A percentile compares a stretch with the other conserved stretches of the same genome.
Conservation (phyloP, 768 basidiomycete species). For the Termitomyces titanicus region DNA sequence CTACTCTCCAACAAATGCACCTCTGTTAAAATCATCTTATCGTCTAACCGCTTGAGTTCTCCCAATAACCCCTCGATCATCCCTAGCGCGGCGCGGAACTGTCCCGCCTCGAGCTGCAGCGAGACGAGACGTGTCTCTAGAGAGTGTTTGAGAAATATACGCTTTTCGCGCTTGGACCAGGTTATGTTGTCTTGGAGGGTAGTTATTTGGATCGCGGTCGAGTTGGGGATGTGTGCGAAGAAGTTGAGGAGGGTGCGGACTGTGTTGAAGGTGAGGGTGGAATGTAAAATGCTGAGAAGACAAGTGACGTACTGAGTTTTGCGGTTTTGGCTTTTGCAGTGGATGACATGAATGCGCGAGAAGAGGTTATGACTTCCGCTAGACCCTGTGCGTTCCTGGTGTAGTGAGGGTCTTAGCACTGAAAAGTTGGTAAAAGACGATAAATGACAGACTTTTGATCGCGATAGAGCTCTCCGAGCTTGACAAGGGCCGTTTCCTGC, state of each 20-base stretch:
- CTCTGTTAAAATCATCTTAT: slow-evolving; percentile 97
- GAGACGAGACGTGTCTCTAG: slow-evolving; percentile 85
- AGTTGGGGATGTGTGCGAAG: slow-evolving; percentile 77
- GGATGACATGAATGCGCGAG: slow-evolving; percentile 85
- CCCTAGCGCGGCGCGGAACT: slow-evolving; percentile 74
- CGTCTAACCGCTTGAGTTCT: slow-evolving; percentile 90
- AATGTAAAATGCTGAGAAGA: background rate
- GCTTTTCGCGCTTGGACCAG: slow-evolving; percentile 90
- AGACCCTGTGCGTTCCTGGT: slow-evolving; percentile 84
- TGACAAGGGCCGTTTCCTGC: slow-evolving; percentile 82
- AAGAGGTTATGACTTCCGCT: slow-evolving; percentile 81
- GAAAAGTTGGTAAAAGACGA: too few relatives aligned
- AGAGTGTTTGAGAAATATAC: slow-evolving; percentile 94
- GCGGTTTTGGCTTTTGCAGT: slow-evolving; percentile 97
- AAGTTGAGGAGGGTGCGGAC: slow-evolving; percentile 92
- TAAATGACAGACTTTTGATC: slow-evolving; percentile 61
- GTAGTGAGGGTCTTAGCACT: too few relatives aligned
- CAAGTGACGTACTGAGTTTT: slow-evolving; percentile 72
- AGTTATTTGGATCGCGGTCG: slow-evolving; percentile 70
- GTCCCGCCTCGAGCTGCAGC: slow-evolving; percentile 74
- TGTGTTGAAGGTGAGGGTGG: slow-evolving; percentile 22
- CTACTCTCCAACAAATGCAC: slow-evolving; percentile 92
- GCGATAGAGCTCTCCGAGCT: slow-evolving; percentile 83
- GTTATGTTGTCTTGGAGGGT: slow-evolving; percentile 89
- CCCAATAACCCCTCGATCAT: slow-evolving; percentile 86